Percentiles rank a stretch among this genome's conserved stretches.
Conservation (phyloP, 176 grass and related monocot genomes). For the Oryza nivara region DNA sequence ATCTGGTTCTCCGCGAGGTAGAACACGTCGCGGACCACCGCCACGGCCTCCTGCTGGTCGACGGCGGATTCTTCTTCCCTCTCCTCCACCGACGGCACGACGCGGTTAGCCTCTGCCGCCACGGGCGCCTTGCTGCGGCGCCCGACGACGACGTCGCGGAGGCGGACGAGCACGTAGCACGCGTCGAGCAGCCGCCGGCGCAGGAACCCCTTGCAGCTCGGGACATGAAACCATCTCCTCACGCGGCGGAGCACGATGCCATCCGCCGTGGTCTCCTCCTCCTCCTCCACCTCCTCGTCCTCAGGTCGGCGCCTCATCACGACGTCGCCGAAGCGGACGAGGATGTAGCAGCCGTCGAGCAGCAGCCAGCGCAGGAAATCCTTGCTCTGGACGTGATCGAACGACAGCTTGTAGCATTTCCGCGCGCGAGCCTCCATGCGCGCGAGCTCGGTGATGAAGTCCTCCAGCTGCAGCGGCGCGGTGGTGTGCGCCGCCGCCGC, state of each 20-base stretch:
- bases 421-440: accelerated
- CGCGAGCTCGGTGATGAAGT: not conserved
- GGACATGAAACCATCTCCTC: not conserved
- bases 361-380: constrained; percentile 35
- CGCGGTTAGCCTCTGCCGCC: too few species aligned
- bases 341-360: constrained; percentile 39
- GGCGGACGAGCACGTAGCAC: not conserved
- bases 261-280: not conserved
- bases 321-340: not conserved
- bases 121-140: too few species aligned
- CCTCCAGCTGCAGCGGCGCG: not conserved
- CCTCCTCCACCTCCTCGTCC: too few species aligned
- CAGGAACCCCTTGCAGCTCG: not conserved
- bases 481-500: not conserved
- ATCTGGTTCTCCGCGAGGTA: constrained; percentile 44
- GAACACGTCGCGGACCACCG: constrained; percentile 13
- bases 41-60: not conserved
- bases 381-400: not conserved
- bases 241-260: not conserved
- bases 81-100: not conserved
- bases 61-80: not conserved
- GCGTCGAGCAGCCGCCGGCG: not conserved
- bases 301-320: too few species aligned
- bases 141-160: too few species aligned
- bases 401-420: not conserved